phyloP scores from a whole-genome alignment of 2,329 filamentous ascomycete species.

The Phyllosticta capitalensis region DNA sequence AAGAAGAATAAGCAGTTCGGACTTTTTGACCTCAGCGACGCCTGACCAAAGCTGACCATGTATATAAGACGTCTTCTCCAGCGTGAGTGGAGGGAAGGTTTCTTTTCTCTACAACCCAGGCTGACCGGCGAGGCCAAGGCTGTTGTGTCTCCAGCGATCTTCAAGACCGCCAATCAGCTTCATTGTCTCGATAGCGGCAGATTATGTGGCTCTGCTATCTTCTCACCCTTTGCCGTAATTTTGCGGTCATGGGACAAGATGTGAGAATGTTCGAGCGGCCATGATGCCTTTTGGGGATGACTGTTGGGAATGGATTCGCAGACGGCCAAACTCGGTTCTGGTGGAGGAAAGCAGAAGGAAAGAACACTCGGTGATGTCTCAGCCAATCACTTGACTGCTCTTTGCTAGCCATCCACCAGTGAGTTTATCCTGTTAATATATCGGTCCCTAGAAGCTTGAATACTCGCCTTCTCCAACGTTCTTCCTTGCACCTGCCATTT shows the following conservation, averaged over 20 bases:
- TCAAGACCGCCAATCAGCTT: conserved; percentile 21
- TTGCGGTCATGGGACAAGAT: conserved; percentile 38
- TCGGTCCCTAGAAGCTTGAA: too few species aligned
- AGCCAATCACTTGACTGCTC: too few species aligned
- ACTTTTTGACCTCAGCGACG: neutral
- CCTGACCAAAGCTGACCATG: neutral
- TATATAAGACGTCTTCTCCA: neutral
- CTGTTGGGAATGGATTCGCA: too few species aligned
- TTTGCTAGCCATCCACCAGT: too few species aligned
- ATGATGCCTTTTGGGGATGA: too few species aligned
- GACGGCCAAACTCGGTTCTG: too few species aligned
- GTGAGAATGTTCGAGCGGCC: too few species aligned
- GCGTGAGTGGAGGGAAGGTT: neutral
- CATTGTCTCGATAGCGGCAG: conserved; percentile 21
- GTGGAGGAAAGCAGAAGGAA: too few species aligned
- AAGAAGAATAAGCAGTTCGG: neutral
- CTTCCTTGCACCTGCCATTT: too few species aligned
- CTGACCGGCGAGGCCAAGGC: conserved; percentile 16
- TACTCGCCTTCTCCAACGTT: too few species aligned
- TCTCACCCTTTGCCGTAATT: conserved; percentile 36
- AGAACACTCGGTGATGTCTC: too few species aligned
- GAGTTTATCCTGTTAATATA: too few species aligned
- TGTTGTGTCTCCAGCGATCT: conserved; percentile 21
- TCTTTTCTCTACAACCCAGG: conserved; percentile 12
- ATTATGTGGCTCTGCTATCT: conserved; percentile 33